Evolutionary conservation across 1,284 basidiomycete species (phyloP).

Genomic region (Papiliotrema nemorosa): DNA sequence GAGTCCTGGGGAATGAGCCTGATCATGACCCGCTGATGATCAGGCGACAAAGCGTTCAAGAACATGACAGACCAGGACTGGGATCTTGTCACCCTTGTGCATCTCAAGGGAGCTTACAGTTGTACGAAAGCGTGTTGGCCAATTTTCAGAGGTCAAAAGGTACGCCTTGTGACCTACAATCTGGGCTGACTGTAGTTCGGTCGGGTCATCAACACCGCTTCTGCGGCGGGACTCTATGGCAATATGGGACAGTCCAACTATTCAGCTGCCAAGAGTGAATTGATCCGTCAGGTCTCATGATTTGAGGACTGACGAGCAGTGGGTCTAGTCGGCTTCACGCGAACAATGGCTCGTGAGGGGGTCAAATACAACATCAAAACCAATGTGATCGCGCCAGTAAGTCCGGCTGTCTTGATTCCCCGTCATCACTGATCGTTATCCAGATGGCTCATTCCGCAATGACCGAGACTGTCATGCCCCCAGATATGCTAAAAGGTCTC

Average conservation of each 20-base stretch:
- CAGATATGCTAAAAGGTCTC: constrained; percentile 89
- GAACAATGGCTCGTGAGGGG: constrained; percentile 86
- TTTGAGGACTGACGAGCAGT: constrained; percentile 51
- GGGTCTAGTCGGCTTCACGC: constrained; percentile 85
- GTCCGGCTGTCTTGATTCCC: constrained; percentile 27
- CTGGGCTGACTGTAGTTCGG: constrained; percentile 58
- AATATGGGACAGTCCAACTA: constrained; percentile 96
- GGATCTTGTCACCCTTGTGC: constrained; percentile 82
- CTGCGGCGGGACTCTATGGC: constrained; percentile 58
- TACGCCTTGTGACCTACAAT: constrained; percentile 11
- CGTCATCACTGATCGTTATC: not conserved
- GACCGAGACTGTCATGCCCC: constrained; percentile 93
- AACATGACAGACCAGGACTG: constrained; percentile 86
- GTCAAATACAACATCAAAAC: constrained; percentile 89
- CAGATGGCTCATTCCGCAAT: constrained; percentile 89
- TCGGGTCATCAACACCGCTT: constrained; percentile 86
- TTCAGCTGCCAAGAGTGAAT: constrained; percentile 53
- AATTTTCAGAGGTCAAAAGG: constrained; percentile 85
- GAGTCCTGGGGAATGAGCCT: constrained; percentile 20
- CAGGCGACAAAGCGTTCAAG: constrained; percentile 64
- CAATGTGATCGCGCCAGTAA: constrained; percentile 82
- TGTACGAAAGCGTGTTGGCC: constrained; percentile 97
- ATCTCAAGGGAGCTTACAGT: constrained; percentile 91
- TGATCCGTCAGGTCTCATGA: not conserved
- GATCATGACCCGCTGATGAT: constrained; percentile 5